Base-by-base conservation (phyloP, 768 basidiomycete species). In the Rossbeevera mucosa region DNA sequence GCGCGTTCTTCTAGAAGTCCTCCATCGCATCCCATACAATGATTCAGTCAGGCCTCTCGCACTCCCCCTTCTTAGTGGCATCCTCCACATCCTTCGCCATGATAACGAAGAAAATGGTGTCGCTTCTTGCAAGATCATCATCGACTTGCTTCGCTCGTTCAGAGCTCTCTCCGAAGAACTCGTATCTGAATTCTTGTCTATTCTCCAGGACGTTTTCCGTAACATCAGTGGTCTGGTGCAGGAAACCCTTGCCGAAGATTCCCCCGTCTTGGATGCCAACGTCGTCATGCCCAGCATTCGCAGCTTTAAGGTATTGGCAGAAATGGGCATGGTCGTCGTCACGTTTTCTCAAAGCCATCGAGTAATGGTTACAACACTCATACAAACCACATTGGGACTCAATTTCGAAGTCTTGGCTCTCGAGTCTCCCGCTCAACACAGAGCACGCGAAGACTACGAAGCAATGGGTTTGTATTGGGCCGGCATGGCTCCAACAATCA, bases 41-140 rank as follows among this genome's bases (percentile, higher is more conserved):
- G 96, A 98, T 49, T 73, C 79, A n/a, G 74, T 94, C 20, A 80
- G 88, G 36, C 76, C 79, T 47, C 85, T 88, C 56, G 77, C 82
- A 16, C 71, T 77, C 13, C 66, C 78, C 2, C 80, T 98, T 42
- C 88, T 89, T 66, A 77, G 76, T 50, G 85, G 91, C 48, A 84
- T 96, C 83, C 77, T 97, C 31, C 78, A 91, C 56, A 75, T 93
- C 48, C 77, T 98, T 26, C 85, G 88, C 22, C 74, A 81, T 58
- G 96, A 99, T 73, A 97, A 96, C 66, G 96, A 99, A 71, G 96
- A 99, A 66, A 94, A 94, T 63, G 96, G 91, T 2, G 79, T 87
- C 28, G 79, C 85, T 2, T 88, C 87, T 50, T 91, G 94, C 78
- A 98, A 97, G 72, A 88, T 85, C 51, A 77, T 96, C 63, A 86